Evolutionary conservation across 1,139 yeast genomes (phyloP).

Genomic region (Kodamaea alishanica): DNA sequence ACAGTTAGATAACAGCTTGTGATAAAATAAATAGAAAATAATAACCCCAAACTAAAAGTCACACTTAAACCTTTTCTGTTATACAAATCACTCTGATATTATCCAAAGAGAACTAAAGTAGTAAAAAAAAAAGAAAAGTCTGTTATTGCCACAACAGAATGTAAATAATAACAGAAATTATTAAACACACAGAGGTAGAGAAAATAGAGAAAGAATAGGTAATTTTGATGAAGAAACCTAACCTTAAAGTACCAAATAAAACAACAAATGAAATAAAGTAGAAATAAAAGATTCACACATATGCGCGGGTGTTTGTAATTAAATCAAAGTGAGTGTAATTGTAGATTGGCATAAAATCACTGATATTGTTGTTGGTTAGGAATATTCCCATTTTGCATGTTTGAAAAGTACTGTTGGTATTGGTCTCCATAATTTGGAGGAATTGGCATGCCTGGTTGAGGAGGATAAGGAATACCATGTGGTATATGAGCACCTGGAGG

Average conservation of each 20-base stretch:
- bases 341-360: constrained; percentile 11
- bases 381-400: constrained; percentile 48
- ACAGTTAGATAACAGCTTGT: too few relatives aligned
- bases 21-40: too few relatives aligned
- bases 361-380: constrained; percentile 47
- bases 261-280: constrained; percentile 5
- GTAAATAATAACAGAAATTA: too few relatives aligned
- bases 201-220: constrained; percentile 2
- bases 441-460: constrained; percentile 35
- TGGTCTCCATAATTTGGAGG: constrained; percentile 43
- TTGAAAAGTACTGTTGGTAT: constrained; percentile 59
- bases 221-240: too few relatives aligned
- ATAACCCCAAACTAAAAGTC: too few relatives aligned
- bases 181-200: neutral
- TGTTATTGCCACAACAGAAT: too few relatives aligned
- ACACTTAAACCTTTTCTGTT: too few relatives aligned
- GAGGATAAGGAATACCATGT: constrained; percentile 44
- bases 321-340: constrained; percentile 3
- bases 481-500: constrained; percentile 49
- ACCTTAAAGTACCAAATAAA: constrained; percentile 2
- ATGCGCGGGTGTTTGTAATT: constrained; percentile 1
- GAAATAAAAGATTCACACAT: neutral
- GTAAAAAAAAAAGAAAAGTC: too few relatives aligned
- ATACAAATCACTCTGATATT: too few relatives aligned
- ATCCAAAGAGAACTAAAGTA: too few relatives aligned